Evolutionary conservation across 2,329 filamentous ascomycete genomes (phyloP), one percentile per base, ranked within the genome.

Genomic region (Sordariomycetes sp.): DNA sequence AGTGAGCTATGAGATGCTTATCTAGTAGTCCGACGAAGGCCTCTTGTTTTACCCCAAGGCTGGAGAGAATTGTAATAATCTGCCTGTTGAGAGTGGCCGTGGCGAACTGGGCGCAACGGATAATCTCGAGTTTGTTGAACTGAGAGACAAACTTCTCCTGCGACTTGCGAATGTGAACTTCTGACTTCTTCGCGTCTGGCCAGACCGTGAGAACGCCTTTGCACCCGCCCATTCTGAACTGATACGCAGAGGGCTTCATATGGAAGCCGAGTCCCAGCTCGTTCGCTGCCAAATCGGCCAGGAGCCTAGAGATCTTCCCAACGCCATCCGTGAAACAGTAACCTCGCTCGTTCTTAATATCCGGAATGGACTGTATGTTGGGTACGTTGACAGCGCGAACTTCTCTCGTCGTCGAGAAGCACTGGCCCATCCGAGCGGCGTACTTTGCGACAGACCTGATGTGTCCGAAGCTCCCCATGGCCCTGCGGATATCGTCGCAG

Each of bases 281-380:
- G 15, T 80, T 73, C 10, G 85, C 80, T 52, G 95, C 82, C 70
- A 94, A 81, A 32, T 82, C 74, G 0, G 90, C 88, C 24, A 96
- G 74, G 59, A 89, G 85, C 0, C 70, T 72, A 0, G 92, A 96
- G n/a, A 99, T 89, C 66, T 90, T 95, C 1, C 94, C 94, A 2
- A 97, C 88, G 0, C 94, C 94, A 65, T 99, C 94, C 0, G 88
- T 94, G 67, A 97, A 99, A 60, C 76, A 86, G 65, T 82, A 84
- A 1, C 53, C 53, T 10, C 20, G 50, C 0, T 75, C 80, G 53
- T 87, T 83, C 59, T 83, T 74, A 22, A 97, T 79, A 62, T 97
- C 94, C 0, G 76, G 69, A 35, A 92, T 88, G 3, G 74, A 81
- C 5, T 75, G 74, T 13, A 80, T 74, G 1, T 76, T 74, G 0